Conservation (phyloP, 805 yeast species). For the Geotrichum ghanense region DNA sequence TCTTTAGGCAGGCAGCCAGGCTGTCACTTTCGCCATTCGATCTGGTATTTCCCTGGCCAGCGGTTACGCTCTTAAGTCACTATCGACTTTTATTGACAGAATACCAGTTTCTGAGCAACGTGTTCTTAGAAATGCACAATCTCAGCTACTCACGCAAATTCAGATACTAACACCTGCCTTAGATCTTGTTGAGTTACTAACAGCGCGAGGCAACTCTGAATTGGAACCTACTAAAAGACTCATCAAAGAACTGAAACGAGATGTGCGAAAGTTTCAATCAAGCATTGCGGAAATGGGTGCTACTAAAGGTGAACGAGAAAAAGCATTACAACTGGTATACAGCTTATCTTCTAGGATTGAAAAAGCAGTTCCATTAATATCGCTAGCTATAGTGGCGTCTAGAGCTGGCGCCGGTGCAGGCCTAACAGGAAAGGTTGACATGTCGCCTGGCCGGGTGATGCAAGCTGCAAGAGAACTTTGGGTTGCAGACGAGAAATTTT, state of each 20-base stretch:
- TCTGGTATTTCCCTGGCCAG: constrained; percentile 70
- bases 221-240: constrained; percentile 43
- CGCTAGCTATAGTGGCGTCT: constrained; percentile 53
- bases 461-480: constrained; percentile 44
- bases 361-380: constrained; percentile 56
- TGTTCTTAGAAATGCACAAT: constrained; percentile 31
- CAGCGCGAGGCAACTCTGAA: constrained; percentile 21
- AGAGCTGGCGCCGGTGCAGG: constrained; percentile 32
- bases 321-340: constrained; percentile 28
- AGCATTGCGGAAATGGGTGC: constrained; percentile 31
- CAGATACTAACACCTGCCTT: constrained; percentile 54
- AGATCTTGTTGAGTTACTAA: constrained; percentile 48
- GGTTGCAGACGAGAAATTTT: constrained; percentile 27
- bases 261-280: constrained; percentile 46
- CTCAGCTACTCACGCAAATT: constrained; percentile 44
- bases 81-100: constrained; percentile 40
- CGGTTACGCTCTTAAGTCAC: constrained; percentile 56
- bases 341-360: constrained; percentile 50
- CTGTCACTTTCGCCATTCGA: constrained; percentile 67
- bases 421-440: constrained; percentile 33
- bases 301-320: constrained; percentile 17
- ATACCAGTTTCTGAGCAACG: constrained; percentile 40
- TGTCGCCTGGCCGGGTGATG: constrained; percentile 53
- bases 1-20: constrained; percentile 57
- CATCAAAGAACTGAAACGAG: constrained; percentile 42